These are phyloP conservation scores for Trichoderma oligosporum DNA, from an alignment of 2,329 filamentous ascomycete genomes.

Conservation along the genomic window DNA sequence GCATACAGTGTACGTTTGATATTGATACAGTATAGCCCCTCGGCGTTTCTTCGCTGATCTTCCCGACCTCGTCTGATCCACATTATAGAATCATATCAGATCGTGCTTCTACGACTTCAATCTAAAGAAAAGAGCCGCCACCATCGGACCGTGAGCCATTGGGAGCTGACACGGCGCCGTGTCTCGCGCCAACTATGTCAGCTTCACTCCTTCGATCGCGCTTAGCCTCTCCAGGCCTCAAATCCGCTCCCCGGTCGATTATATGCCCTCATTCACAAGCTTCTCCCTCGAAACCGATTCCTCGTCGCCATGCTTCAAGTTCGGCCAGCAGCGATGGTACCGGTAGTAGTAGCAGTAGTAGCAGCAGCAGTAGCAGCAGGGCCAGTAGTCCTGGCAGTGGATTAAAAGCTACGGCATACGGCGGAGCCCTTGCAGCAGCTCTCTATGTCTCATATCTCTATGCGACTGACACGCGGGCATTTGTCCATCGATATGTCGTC, in stretches of 20 bases:
- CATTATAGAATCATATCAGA: background rate
- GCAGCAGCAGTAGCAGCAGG: too few relatives aligned
- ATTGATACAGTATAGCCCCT: background rate
- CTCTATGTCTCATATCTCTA: conserved; percentile 59
- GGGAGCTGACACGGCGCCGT: conserved; percentile 21
- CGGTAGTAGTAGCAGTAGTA: too few relatives aligned
- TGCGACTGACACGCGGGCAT: conserved; percentile 69
- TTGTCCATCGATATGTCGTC: conserved; percentile 63
- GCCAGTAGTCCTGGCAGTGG: background rate
- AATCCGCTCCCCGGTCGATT: background rate
- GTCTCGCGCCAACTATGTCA: conserved; percentile 20
- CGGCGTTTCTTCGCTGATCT: conserved; percentile 7
- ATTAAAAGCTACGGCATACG: conserved; percentile 38
- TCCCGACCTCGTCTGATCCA: conserved; percentile 7
- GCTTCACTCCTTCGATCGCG: conserved; percentile 17
- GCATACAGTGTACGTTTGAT: background rate
- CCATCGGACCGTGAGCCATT: conserved; percentile 15
- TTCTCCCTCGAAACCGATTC: background rate
- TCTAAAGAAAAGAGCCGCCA: background rate
- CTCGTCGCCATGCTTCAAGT: conserved; percentile 13
- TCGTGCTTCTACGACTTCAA: background rate
- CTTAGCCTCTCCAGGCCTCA: conserved; percentile 9
- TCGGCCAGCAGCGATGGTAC: background rate
- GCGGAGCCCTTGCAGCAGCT: conserved; percentile 40
- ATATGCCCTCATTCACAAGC: background rate